Evolutionary conservation across 768 basidiomycete genomes (phyloP).

Genomic region (Gyrodon lividus): DNA sequence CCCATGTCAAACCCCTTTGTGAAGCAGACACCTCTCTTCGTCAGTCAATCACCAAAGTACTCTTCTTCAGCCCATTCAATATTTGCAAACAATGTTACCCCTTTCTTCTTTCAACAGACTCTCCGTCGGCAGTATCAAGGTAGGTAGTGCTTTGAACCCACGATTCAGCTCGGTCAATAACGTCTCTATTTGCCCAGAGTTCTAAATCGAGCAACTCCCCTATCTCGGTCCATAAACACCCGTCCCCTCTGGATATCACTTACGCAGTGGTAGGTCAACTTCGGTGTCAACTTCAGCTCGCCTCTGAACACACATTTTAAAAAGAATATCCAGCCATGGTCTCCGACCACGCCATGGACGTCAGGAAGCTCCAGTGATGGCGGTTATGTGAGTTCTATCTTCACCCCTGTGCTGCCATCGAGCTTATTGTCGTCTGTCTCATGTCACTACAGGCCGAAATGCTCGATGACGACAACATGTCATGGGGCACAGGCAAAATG

Average conservation of each 20-base stretch:
- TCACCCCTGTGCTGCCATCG: background rate
- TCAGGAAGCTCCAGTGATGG: background rate
- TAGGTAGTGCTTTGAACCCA: constrained; percentile 1
- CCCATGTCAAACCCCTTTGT: background rate
- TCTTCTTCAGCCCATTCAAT: background rate
- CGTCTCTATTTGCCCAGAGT: constrained; percentile 9
- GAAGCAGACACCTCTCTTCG: constrained; percentile 1
- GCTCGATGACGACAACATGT: constrained; percentile 32
- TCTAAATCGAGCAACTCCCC: constrained; percentile 16
- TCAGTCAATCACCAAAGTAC: background rate
- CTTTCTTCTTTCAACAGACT: constrained; percentile 22
- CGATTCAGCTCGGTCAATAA: background rate
- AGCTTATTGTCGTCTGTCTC: background rate
- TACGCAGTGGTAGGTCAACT: constrained; percentile 18
- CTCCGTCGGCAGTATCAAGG: constrained; percentile 21
- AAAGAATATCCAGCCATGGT: constrained; percentile 10
- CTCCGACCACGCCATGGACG: constrained; percentile 5
- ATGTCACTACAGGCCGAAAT: constrained; percentile 20
- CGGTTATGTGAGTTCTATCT: constrained; percentile 16
- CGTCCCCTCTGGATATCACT: constrained; percentile 22
- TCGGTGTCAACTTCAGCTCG: background rate
- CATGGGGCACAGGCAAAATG: constrained; percentile 17
- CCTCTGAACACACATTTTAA: background rate
- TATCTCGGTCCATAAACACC: constrained; percentile 14
- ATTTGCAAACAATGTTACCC: constrained; percentile 14